Evolutionary conservation across 106 monocot species (phyloP), one percentile per base, ranked within the genome.

Genomic region (Allium sativum): DNA sequence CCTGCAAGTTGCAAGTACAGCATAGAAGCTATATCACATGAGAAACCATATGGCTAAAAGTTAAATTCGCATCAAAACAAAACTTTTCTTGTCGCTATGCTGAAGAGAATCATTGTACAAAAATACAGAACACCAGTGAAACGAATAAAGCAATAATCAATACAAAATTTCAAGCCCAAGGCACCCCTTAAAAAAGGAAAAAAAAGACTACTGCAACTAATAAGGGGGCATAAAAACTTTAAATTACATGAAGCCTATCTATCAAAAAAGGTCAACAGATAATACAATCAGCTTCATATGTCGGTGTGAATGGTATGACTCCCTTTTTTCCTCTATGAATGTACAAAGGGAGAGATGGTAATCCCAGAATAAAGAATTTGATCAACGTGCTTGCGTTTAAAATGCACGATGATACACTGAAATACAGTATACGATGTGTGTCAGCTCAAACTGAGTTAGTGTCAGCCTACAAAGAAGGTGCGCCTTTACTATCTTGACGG

Each of bases 351-450:
- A 42, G 65, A 65, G 22, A 44, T 40, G 44, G 17, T 21, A 13
- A 64, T 13, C 66, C 75, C 74, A 73, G 73, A 53, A 62, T 8
- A 65, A 75, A 77, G 65, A 82, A 79, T 82, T 40, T 52, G 56
- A 65, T 19, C 68, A 72, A 82, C 65, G 71, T 68, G 61, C 61
- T 70, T 65, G 53, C 65, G 55, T 55, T 15, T 10, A 19, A 55
- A 9, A 15, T 9, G n/a, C 55, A 55, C 55, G n/a, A 1, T 7
- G 55, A 59, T 48, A 76, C 21, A 68, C 63, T 47, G 70, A 56
- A 57, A 82, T 77, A 85, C 69, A 50, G 48, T 50, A 1, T 17
- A 10, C 2, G 18, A 17, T 10, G 7, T 1, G 9, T 19, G 18
- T 15, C 18, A 19, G 17, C 9, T 15, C 9, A 19, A 19, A 55